phyloP scores from a whole-genome alignment of 768 basidiomycete species.

The Porphyrellus cyaneotinctus region DNA sequence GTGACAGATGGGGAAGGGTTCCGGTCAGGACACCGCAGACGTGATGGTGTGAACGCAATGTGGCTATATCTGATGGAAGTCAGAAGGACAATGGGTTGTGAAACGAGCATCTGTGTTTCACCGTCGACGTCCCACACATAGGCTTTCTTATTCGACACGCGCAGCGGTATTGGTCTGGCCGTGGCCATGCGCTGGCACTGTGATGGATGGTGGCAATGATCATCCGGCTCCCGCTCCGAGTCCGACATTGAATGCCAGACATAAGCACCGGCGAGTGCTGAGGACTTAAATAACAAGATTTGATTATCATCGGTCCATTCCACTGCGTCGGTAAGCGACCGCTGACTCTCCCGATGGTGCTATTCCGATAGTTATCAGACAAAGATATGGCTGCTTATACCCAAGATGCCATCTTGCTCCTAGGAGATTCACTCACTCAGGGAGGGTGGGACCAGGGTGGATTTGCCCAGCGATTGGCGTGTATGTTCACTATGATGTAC shows the following conservation, averaged over 20 bases:
- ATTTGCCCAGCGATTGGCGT: slow-evolving; percentile 61
- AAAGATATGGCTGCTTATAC: slow-evolving; percentile 45
- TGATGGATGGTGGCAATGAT: not conserved
- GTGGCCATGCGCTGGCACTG: slow-evolving; percentile 5
- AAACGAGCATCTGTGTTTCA: slow-evolving; percentile 27
- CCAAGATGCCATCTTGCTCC: slow-evolving; percentile 67
- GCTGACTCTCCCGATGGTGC: not conserved
- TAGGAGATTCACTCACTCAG: slow-evolving; percentile 84
- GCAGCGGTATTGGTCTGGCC: slow-evolving; percentile 46
- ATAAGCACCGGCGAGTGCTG: too few relatives aligned
- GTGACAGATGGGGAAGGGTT: slow-evolving; percentile 89
- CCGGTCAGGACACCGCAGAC: slow-evolving; percentile 85
- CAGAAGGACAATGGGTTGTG: not conserved
- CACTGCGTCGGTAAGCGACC: not conserved
- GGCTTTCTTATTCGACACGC: slow-evolving; percentile 73
- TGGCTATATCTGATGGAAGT: slow-evolving; percentile 62
- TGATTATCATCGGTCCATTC: too few relatives aligned
- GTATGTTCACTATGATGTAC: slow-evolving; percentile 14
- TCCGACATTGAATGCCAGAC: too few relatives aligned
- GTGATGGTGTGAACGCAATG: slow-evolving; percentile 71
- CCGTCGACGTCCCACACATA: slow-evolving; percentile 91
- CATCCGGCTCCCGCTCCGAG: slow-evolving; percentile 22
- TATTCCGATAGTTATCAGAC: not conserved
- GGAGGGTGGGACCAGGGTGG: slow-evolving; percentile 57
- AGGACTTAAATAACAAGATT: too few relatives aligned